Evolutionary conservation across 768 basidiomycete species (phyloP).

Genomic region (Lactarius trivialis): DNA sequence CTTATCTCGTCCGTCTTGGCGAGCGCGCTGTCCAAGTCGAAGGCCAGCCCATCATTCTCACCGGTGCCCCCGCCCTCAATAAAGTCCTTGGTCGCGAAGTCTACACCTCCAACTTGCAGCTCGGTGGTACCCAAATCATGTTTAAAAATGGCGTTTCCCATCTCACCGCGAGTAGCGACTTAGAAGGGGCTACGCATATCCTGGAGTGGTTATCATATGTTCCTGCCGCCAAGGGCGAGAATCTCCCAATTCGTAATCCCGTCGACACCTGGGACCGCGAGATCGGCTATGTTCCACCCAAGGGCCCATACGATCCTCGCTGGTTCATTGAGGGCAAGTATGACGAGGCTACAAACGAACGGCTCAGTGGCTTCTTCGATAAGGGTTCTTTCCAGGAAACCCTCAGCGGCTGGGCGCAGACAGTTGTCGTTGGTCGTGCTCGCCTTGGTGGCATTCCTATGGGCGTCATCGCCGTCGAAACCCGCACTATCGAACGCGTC

Average conservation of each 20-base stretch:
- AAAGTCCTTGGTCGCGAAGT: slow-evolving; percentile 99
- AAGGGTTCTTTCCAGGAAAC: slow-evolving; percentile 98
- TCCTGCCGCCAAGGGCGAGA: slow-evolving; percentile 72
- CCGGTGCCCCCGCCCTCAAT: slow-evolving; percentile 94
- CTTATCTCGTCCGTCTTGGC: slow-evolving; percentile 95
- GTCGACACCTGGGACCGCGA: slow-evolving; percentile 87
- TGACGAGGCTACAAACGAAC: slow-evolving; percentile 73
- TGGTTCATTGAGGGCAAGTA: slow-evolving; percentile 96
- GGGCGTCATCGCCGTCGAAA: slow-evolving; percentile 97
- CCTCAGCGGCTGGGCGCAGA: slow-evolving; percentile 97
- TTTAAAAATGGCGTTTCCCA: slow-evolving; percentile 99
- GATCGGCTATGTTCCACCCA: slow-evolving; percentile 84
- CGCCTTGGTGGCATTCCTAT: slow-evolving; percentile 95
- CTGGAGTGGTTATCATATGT: slow-evolving; percentile 93
- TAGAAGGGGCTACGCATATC: slow-evolving; percentile 92
- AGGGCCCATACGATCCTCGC: slow-evolving; percentile 92
- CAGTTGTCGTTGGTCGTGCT: slow-evolving; percentile 94
- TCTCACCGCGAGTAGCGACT: slow-evolving; percentile 87
- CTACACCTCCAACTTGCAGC: slow-evolving; percentile 96
- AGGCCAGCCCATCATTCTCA: slow-evolving; percentile 98
- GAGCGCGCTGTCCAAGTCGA: slow-evolving; percentile 98
- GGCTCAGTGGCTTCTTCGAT: slow-evolving; percentile 92
- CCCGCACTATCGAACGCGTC: slow-evolving; percentile 92
- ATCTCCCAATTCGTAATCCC: slow-evolving; percentile 70
- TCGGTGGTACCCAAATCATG: slow-evolving; percentile 99